Evolutionary conservation across 352 stramenopile genomes (phyloP).

Genomic region (Phytophthora sansomeana): DNA sequence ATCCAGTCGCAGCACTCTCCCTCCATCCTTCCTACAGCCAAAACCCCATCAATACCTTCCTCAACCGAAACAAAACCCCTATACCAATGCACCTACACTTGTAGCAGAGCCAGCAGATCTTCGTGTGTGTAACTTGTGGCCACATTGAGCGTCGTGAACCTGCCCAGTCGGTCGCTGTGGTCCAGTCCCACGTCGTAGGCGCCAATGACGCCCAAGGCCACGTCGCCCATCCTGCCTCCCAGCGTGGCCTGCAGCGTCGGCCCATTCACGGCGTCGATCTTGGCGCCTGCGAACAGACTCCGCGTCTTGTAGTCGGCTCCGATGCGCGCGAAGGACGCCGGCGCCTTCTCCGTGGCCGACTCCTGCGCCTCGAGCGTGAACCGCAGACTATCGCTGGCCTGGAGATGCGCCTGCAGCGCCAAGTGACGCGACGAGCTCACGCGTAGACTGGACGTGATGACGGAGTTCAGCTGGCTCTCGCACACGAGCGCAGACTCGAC

Average conservation of each 20-base stretch:
- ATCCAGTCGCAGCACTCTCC: slow-evolving; percentile 63
- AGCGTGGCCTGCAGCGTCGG: slow-evolving; percentile 72
- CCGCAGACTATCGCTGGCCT: slow-evolving; percentile 56
- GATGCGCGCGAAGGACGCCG: slow-evolving; percentile 75
- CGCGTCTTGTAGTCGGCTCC: slow-evolving; percentile 68
- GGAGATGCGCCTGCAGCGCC: slow-evolving; percentile 72
- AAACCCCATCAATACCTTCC: background rate
- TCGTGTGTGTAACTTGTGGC: slow-evolving; percentile 70
- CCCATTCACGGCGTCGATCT: slow-evolving; percentile 84
- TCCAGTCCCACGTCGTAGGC: slow-evolving; percentile 84
- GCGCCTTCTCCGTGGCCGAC: slow-evolving; percentile 71
- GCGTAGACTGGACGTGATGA: slow-evolving; percentile 67
- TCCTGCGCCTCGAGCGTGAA: slow-evolving; percentile 83
- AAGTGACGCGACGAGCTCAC: slow-evolving; percentile 78
- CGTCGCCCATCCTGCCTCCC: slow-evolving; percentile 51
- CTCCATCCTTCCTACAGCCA: slow-evolving; percentile 67
- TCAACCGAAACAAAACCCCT: slow-evolving; percentile 4
- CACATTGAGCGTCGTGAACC: slow-evolving; percentile 69
- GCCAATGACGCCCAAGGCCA: slow-evolving; percentile 59
- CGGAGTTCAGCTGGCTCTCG: slow-evolving; percentile 70
- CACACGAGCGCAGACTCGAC: slow-evolving; percentile 71
- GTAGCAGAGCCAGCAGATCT: slow-evolving; percentile 67
- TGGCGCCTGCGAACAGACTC: slow-evolving; percentile 59
- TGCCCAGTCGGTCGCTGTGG: slow-evolving; percentile 74
- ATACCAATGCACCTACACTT: slow-evolving; percentile 61